Evolutionary conservation across 805 yeast species (phyloP), one percentile per base, ranked within the genome.

Genomic region (Dipodascus albidus): DNA sequence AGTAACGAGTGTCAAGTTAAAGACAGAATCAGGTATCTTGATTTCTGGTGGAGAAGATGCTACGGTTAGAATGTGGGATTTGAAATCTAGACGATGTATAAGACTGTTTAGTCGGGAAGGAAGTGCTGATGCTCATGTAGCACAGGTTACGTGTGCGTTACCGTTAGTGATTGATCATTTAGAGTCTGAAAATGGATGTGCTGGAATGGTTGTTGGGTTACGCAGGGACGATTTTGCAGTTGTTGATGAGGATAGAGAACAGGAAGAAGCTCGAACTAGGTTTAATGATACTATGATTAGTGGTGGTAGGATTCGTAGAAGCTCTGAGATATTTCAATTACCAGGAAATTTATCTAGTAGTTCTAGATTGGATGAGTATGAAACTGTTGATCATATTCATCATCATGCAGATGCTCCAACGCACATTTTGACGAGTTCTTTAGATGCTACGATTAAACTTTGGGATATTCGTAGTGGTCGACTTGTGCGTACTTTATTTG

Each of bases 1-100:
- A 82, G 96, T 93, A 19, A 89, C 87, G 59, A 80, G 86, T 57
- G 98, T 93, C 52, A 86, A 86, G 70, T 80, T 90, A 53, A 96
- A 90, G 67, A 77, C 86, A 2, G 79, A 79, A 53, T 82, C 95
- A 48, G 79, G 80, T 56, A 84, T 95, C 0, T 77, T 89, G 19
- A 88, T 85, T 68, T 82, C 93, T 63, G 88, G 95, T 2, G 81
- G 91, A 44, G 99, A 93, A 67, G 99, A 93, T 66, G 78, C 87
- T 47, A 89, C 96, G 0, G 85, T 90, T 33, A 74, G 95, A 58
- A 84, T 93, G 90, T 93, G 99, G 99, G 96, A 90, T 65, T 73
- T 93, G 55, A 74, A 77, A 54, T 81, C 88, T 9, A 87, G 89
- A 65, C 79, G 81, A 60, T 88, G 96, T 69, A 66, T 91, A 24